Percentiles rank a stretch among this genome's conserved stretches.
Conservation (phyloP, 2,329 filamentous ascomycete genomes). For the Botrytis fabae region DNA sequence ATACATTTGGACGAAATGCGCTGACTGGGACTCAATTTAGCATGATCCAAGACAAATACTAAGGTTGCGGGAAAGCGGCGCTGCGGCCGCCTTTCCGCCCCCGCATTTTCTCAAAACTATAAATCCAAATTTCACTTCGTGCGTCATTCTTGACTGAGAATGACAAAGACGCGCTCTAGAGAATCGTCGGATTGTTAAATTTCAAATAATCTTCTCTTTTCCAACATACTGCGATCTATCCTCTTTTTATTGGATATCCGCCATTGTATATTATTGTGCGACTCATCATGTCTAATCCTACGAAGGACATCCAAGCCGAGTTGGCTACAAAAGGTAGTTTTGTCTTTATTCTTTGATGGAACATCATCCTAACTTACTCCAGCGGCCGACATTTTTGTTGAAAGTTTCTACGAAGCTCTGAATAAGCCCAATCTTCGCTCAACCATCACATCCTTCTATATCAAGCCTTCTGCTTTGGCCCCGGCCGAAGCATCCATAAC, state of each 20-base stretch:
- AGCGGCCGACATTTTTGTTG: constrained; percentile 73
- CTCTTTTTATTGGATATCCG: neutral
- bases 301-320: constrained; percentile 48
- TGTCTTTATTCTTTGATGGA: neutral
- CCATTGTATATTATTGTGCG: neutral
- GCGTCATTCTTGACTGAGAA: neutral
- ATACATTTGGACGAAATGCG: constrained; percentile 21
- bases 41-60: neutral
- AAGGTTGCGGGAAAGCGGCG: neutral
- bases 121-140: constrained; percentile 1
- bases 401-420: constrained; percentile 74
- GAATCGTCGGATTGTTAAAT: neutral
- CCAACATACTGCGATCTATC: neutral
- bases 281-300: constrained; percentile 44
- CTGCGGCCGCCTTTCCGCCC: constrained; percentile 7
- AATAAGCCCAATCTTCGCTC: constrained; percentile 52
- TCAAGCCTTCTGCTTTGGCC: constrained; percentile 57
- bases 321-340: constrained; percentile 41
- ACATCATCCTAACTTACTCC: constrained; percentile 22
- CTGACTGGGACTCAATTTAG: neutral
- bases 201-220: neutral
- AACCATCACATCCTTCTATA: constrained; percentile 69
- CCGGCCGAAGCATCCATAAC: constrained; percentile 65
- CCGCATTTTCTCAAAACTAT: constrained; percentile 11
- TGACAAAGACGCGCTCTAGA: neutral